Evolutionary conservation across 2,329 filamentous ascomycete species (phyloP), one percentile per base, ranked within the genome.

Genomic region (Aspergillus sp.): DNA sequence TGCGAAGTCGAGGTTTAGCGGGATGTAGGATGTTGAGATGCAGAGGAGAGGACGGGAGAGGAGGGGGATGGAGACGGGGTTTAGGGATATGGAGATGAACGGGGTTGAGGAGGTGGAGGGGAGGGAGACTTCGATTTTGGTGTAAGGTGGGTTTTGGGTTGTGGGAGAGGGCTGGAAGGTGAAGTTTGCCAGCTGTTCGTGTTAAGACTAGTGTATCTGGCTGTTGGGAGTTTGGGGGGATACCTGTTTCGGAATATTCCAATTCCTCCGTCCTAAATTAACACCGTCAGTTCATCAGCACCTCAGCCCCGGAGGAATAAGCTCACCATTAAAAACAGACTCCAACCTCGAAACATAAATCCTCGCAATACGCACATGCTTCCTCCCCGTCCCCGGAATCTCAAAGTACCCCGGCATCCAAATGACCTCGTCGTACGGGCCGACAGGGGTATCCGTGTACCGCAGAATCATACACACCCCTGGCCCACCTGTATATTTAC

Each of bases 51-150:
- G 35, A 41, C 49, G 41, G 46, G 47, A 48, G 44, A 50, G 41
- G 15, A 49, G 49, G 33, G 48, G 47, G 51, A 56, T 55, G 50
- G 54, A 50, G 44, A 46, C 43, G 7, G 37, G n/a, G 20, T 45
- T 15, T 4, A 43, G 19, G 22, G 22, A 23, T 7, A 37, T 17
- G 17, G 43, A 45, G 19, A 45, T 35, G 20, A 45, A 45, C 1
- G 33, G 43, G 10, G 23, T 15, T 7, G n/a, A 3, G 17, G 32
- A 15, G 20, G 17, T 37, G 7, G 10, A 7, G 12, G 15, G 17
- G 32, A 20, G 32, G 13, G 43, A 45, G 7, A 38, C n/a, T 15
- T 38, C 32, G 17, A 45, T 37, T 22, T 32, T 30, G 7, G 37
- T 23, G 32, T 45, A 45, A 2, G 43, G 43, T 17, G 43, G 43